Evolutionary conservation across 306 rosid species (phyloP).

Genomic region (Quercus alba): DNA sequence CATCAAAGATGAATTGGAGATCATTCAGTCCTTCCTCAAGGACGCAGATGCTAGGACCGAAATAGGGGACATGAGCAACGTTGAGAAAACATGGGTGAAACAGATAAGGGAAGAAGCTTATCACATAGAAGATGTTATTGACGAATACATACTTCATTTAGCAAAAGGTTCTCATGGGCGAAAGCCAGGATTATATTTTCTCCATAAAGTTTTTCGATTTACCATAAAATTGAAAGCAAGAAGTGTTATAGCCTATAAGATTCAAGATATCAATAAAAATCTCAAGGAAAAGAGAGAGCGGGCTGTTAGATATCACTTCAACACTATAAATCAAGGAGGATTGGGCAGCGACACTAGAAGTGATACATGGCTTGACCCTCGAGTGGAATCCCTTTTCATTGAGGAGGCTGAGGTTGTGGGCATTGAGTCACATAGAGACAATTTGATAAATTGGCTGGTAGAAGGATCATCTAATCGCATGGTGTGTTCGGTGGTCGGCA

Average conservation of each 20-base stretch:
- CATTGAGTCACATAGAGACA: not conserved
- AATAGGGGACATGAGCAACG: not conserved
- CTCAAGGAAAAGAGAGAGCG: not conserved
- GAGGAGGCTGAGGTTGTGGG: not conserved
- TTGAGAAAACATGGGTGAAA: not conserved
- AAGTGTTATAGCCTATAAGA: not conserved
- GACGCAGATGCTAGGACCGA: not conserved
- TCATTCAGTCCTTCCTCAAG: not conserved
- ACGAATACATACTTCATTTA: not conserved
- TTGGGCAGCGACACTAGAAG: not conserved
- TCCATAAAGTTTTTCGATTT: not conserved
- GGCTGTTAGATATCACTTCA: not conserved
- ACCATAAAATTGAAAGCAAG: not conserved
- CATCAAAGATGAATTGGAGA: not conserved
- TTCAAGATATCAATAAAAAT: not conserved
- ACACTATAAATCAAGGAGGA: not conserved
- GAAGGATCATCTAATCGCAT: not conserved
- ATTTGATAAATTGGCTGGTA: not conserved
- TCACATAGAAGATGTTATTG: conserved; percentile 7
- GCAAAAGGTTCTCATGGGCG: not conserved
- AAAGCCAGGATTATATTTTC: not conserved
- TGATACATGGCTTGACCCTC: not conserved
- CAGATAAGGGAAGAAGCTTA: not conserved
- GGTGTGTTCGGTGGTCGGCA: not conserved
- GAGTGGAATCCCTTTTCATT: not conserved